These are phyloP conservation scores for Candida stauntonica DNA, from an alignment of 805 yeast genomes.

Conservation along the genomic window DNA sequence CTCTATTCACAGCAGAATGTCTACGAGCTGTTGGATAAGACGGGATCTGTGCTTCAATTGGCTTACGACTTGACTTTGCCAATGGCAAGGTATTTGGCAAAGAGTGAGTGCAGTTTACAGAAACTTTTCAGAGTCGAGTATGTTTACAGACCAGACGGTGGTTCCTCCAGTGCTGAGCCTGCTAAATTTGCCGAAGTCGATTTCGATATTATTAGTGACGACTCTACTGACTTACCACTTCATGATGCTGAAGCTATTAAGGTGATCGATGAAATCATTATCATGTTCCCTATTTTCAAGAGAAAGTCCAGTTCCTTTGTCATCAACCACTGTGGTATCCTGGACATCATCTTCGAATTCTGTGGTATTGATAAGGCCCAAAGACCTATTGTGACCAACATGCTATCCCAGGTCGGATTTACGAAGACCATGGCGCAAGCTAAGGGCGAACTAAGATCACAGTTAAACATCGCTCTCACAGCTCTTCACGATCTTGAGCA, in stretches of 20 bases:
- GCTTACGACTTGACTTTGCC: constrained; percentile 91
- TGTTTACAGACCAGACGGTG: constrained; percentile 69
- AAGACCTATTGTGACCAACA: constrained; percentile 58
- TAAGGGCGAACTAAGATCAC: constrained; percentile 49
- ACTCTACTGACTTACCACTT: constrained; percentile 41
- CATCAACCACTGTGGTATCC: constrained; percentile 75
- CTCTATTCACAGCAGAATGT: constrained; percentile 61
- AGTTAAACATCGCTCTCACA: constrained; percentile 74
- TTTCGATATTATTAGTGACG: constrained; percentile 67
- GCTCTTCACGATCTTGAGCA: constrained; percentile 75
- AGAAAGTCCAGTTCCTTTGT: constrained; percentile 52
- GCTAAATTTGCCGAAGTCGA: constrained; percentile 75
- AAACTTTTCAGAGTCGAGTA: constrained; percentile 74
- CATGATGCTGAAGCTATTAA: constrained; percentile 88
- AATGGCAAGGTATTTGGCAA: constrained; percentile 78
- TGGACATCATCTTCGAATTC: constrained; percentile 73
- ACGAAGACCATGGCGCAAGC: constrained; percentile 62
- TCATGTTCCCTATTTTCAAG: constrained; percentile 62
- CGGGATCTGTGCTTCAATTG: constrained; percentile 83
- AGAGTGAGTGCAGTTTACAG: constrained; percentile 44
- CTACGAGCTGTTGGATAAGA: constrained; percentile 76
- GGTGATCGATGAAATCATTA: constrained; percentile 70
- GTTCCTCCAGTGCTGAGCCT: constrained; percentile 63
- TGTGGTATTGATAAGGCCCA: constrained; percentile 79
- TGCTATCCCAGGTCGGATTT: constrained; percentile 73